Evolutionary conservation across 2,329 filamentous ascomycete genomes (phyloP), one percentile per base, ranked within the genome.

Genomic region (Ilyonectria mors-panacis): DNA sequence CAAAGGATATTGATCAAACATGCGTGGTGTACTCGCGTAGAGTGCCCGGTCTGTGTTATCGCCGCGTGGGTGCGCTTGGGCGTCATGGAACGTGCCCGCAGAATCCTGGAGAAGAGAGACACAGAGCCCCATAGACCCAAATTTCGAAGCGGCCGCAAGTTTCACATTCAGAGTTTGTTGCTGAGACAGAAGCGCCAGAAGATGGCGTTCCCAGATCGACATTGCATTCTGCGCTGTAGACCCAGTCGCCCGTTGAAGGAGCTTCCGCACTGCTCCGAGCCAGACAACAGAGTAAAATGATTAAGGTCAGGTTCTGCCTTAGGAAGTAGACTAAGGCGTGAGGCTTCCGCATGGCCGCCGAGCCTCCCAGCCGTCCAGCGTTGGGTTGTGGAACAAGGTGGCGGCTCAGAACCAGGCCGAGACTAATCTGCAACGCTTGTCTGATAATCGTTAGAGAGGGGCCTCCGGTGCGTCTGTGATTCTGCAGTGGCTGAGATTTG

Each of bases 391-490:
- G 28, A 62, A 53, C 30, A 44, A 7, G 59, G 21, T 21, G 30
- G 48, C 17, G 56, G 56, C 15, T 47, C 23, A 19, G 35, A 33
- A 4, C 23, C 47, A 26, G 39, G 50, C 50, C 19, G 51, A 48
- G 39, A 42, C 42, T 35, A 56, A 56, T 33, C 12, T 23, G 59
- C 21, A 23, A 48, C 59, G 23, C 51, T 42, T 63, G 23, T 26
- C 59, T 63, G 44, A 9, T 39, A 50, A 12, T 7, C 59, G 59
- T 63, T 63, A 63, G 59, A 37, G 50, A 23, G 30, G 28, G 23
- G 50, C 26, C 13, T 15, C 57, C n/a, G 19, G 15, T 33, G 44
- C 8, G 35, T 33, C 23, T 30, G 47, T 12, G 50, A 13, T 44
- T 48, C 21, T 42, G 21, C 59, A 63, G 42, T 50, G 59, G 59